A percentile compares a stretch with the other conserved stretches of the same genome.
phyloP scores from a whole-genome alignment of 2,329 filamentous ascomycete genomes.

The Blastomyces silverae region DNA sequence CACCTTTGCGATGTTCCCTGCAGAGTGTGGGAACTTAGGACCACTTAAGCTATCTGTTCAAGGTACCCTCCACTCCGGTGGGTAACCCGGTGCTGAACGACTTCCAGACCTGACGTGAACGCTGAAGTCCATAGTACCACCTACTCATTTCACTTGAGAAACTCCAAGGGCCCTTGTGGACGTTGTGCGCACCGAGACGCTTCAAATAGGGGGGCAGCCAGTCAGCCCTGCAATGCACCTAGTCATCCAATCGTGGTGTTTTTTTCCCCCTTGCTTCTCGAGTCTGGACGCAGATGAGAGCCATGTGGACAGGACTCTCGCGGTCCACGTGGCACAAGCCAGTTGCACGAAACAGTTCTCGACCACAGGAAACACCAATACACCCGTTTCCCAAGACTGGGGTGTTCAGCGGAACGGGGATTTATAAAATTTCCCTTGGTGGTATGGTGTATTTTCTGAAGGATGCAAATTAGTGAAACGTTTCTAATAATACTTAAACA shows the following conservation, averaged over 20 bases:
- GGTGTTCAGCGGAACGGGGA: neutral
- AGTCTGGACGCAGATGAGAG: neutral
- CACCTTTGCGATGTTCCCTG: neutral
- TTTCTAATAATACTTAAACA: neutral
- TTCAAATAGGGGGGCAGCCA: neutral
- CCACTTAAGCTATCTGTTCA: neutral
- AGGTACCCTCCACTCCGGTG: neutral
- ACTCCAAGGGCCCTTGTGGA: neutral
- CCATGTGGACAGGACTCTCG: neutral
- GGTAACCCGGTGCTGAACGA: neutral
- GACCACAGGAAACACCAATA: neutral
- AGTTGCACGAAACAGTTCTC: neutral
- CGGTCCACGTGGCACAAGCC: constrained; percentile 1
- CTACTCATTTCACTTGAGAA: neutral
- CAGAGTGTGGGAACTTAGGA: neutral
- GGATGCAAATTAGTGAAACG: neutral
- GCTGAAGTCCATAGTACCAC: neutral
- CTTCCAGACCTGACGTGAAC: neutral
- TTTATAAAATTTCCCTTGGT: neutral
- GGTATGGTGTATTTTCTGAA: neutral
- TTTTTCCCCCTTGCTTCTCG: neutral
- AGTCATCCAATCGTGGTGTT: neutral
- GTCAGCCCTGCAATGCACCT: neutral
- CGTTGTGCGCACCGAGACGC: neutral
- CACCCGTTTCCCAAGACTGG: neutral